phyloP scores from a whole-genome alignment of 1,284 basidiomycete species.

The Ustilago nuda region DNA sequence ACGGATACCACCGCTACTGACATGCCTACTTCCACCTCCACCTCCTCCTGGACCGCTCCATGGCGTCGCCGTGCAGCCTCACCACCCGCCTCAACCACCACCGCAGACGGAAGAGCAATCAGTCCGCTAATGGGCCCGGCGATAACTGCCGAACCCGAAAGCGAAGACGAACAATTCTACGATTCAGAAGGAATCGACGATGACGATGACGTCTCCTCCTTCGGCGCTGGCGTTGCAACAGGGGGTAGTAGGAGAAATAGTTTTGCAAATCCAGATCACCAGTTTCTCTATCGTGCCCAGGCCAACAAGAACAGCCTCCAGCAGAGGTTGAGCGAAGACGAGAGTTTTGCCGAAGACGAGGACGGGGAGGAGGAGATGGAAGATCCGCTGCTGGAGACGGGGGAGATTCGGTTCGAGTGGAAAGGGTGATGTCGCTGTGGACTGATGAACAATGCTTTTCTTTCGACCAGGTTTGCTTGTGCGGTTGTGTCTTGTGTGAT shows the following conservation, averaged over 20 bases:
- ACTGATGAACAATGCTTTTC: too few relatives aligned
- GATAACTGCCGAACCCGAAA: constrained; percentile 45
- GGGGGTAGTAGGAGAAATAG: constrained; percentile 3
- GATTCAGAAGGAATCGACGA: constrained; percentile 32
- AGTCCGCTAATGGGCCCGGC: constrained; percentile 55
- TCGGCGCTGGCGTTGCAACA: neutral
- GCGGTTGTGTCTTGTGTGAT: too few relatives aligned
- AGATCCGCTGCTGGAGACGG: constrained; percentile 61
- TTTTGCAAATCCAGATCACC: neutral
- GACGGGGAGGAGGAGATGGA: constrained; percentile 56
- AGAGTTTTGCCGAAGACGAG: constrained; percentile 20
- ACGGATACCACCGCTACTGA: neutral
- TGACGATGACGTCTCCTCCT: constrained; percentile 33
- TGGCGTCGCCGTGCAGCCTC: constrained; percentile 52
- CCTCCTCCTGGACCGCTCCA: constrained; percentile 44
- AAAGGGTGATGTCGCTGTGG: constrained; percentile 29
- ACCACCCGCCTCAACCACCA: constrained; percentile 17
- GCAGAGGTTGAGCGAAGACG: constrained; percentile 24
- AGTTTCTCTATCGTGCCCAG: neutral
- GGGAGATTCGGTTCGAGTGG: constrained; percentile 68
- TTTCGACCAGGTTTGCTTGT: too few relatives aligned
- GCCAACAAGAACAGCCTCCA: constrained; percentile 17
- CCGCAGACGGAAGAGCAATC: constrained; percentile 24
- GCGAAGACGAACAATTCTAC: constrained; percentile 54
- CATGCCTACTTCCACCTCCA: constrained; percentile 6